A percentile compares a stretch with the other conserved stretches of the same genome.
These are phyloP conservation scores for Pseudogymnoascus sp. DNA, from an alignment of 2,329 filamentous ascomycete species.

Conservation along the genomic window DNA sequence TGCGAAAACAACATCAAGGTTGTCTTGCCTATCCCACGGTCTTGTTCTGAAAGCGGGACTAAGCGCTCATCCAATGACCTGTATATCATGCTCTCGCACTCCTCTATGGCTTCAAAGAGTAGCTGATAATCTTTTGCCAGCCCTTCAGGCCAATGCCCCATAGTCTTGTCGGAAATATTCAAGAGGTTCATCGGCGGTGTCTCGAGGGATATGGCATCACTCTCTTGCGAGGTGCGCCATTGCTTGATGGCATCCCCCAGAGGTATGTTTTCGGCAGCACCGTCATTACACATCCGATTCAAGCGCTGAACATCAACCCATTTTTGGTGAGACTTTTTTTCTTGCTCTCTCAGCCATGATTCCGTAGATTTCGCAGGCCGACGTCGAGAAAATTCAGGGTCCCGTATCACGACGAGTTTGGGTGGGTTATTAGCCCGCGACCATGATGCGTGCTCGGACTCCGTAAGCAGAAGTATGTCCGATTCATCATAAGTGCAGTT, in stretches of 20 bases:
- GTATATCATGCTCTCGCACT: slow-evolving; percentile 5
- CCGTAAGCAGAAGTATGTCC: slow-evolving; percentile 8
- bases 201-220: background rate
- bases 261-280: slow-evolving; percentile 3
- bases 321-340: background rate
- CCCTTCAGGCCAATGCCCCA: slow-evolving; percentile 8
- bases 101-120: slow-evolving; percentile 9
- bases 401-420: slow-evolving; percentile 5
- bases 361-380: background rate
- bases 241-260: background rate
- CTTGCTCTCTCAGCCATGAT: slow-evolving; percentile 2
- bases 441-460: slow-evolving; percentile 6
- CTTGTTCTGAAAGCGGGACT: background rate
- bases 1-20: background rate
- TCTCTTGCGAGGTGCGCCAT: background rate
- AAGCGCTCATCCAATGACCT: background rate
- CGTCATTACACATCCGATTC: background rate
- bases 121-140: slow-evolving; percentile 9
- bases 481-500: slow-evolving; percentile 7
- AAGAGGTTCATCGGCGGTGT: slow-evolving; percentile 2
- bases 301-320: slow-evolving; percentile 4
- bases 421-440: slow-evolving; percentile 3
- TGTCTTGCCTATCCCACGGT: slow-evolving; percentile 7
- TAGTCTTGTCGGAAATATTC: slow-evolving; percentile 4
- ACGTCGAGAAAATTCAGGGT: background rate